A percentile compares a stretch with the other conserved stretches of the same genome.
phyloP scores from a whole-genome alignment of 257 asterid species.

The Echites panduratus region DNA sequence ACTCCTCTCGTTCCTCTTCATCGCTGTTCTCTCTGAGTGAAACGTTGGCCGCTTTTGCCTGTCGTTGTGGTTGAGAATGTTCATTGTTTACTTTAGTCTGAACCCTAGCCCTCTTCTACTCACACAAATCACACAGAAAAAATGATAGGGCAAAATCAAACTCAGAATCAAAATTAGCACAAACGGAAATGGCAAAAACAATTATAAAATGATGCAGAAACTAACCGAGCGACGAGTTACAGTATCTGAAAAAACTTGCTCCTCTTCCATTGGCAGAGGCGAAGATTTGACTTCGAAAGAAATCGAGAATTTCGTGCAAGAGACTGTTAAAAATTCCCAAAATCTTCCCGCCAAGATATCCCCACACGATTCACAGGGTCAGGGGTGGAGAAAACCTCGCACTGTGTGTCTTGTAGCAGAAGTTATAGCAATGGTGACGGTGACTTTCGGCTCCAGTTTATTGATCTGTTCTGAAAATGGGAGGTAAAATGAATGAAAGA shows the following conservation, averaged over 20 bases:
- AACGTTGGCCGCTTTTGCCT: conserved; percentile 12
- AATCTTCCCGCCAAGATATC: conserved; percentile 25
- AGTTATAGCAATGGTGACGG: no score
- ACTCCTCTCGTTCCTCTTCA: conserved; percentile 62
- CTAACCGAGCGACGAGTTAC: conserved; percentile 71
- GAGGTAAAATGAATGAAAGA: no score
- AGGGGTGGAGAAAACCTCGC: not conserved
- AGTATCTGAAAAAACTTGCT: conserved; percentile 44
- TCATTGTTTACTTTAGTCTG: conserved; percentile 41
- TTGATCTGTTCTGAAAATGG: no score
- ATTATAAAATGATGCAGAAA: not conserved
- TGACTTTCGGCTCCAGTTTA: no score
- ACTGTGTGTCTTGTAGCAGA: not conserved
- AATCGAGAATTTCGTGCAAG: not conserved
- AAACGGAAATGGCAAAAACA: not conserved
- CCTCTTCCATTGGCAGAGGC: conserved; percentile 53
- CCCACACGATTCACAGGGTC: not conserved
- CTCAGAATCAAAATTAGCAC: not conserved
- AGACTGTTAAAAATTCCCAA: not conserved
- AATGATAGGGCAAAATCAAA: conserved; percentile 21
- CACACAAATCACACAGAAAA: conserved; percentile 17
- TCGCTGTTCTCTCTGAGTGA: conserved; percentile 35
- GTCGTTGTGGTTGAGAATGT: conserved; percentile 13
- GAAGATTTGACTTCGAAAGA: not conserved
- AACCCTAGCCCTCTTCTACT: conserved; percentile 79